These are phyloP conservation scores for Colletotrichum sp. DNA, from an alignment of 2,329 filamentous ascomycete genomes.

Conservation along the genomic window DNA sequence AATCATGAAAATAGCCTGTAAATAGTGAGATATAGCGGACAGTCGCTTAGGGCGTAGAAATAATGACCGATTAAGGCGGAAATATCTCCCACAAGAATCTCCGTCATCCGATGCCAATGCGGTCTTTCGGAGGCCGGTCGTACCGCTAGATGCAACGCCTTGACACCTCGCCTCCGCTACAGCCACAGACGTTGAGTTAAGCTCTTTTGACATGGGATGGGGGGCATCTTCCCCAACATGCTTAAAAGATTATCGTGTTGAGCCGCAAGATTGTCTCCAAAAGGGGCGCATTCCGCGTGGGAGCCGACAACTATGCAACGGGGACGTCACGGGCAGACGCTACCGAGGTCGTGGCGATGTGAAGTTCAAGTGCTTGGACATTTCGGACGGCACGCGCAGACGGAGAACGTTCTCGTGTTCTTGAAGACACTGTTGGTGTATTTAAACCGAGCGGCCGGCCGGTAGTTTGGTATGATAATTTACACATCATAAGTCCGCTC, in stretches of 20 bases:
- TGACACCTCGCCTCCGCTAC: neutral
- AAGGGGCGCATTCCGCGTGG: neutral
- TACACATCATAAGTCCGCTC: neutral
- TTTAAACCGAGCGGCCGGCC: neutral
- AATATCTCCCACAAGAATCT: neutral
- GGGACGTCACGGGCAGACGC: neutral
- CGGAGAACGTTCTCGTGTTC: fast-evolving
- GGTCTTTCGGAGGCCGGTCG: neutral
- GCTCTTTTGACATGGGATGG: neutral
- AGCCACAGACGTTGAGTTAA: neutral
- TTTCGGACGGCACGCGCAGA: neutral
- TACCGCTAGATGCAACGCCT: neutral
- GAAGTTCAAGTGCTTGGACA: neutral
- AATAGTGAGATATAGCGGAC: neutral
- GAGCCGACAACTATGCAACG: neutral
- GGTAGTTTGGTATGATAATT: neutral
- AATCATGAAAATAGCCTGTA: neutral
- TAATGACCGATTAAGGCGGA: neutral
- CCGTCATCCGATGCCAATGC: neutral
- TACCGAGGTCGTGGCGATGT: neutral
- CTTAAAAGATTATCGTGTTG: neutral
- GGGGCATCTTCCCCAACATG: neutral
- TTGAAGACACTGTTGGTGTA: neutral
- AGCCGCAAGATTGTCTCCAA: neutral
- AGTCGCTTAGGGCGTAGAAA: neutral